Conservation (phyloP, 2,329 filamentous ascomycete genomes). For the Arthrobotrys conoides region DNA sequence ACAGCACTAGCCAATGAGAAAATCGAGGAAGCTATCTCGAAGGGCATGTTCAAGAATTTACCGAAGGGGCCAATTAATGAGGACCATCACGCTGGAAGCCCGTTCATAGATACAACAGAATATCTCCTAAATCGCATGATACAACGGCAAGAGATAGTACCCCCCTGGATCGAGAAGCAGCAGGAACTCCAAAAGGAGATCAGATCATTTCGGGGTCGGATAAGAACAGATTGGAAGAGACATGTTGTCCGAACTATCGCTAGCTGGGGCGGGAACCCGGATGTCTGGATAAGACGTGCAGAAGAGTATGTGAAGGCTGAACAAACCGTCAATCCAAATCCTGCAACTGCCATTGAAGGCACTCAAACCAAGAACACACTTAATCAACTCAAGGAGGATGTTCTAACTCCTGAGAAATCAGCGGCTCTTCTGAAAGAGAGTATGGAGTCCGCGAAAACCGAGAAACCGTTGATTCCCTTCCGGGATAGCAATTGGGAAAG, state of each 20-base stretch:
- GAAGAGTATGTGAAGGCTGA: slow-evolving; percentile 83
- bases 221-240: slow-evolving; percentile 86
- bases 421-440: not conserved
- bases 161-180: slow-evolving; percentile 99
- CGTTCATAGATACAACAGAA: slow-evolving; percentile 95
- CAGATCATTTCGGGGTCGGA: slow-evolving; percentile 78
- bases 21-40: slow-evolving; percentile 92
- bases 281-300: slow-evolving; percentile 80
- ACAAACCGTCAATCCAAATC: slow-evolving; percentile 74
- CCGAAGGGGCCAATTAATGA: slow-evolving; percentile 78
- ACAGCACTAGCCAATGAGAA: slow-evolving; percentile 87
- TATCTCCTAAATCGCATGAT: slow-evolving; percentile 99
- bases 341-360: slow-evolving; percentile 68
- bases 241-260: slow-evolving; percentile 85
- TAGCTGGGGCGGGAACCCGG: slow-evolving; percentile 80
- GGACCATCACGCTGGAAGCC: slow-evolving; percentile 85
- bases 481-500: slow-evolving; percentile 83
- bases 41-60: slow-evolving; percentile 90
- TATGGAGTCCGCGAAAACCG: not conserved
- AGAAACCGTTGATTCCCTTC: slow-evolving; percentile 73
- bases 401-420: slow-evolving; percentile 30
- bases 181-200: slow-evolving; percentile 83
- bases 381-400: slow-evolving; percentile 12
- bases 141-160: slow-evolving; percentile 92
- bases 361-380: slow-evolving; percentile 27